Conservation (phyloP, 345 rosid genomes). For the Euphorbia peplus region DNA sequence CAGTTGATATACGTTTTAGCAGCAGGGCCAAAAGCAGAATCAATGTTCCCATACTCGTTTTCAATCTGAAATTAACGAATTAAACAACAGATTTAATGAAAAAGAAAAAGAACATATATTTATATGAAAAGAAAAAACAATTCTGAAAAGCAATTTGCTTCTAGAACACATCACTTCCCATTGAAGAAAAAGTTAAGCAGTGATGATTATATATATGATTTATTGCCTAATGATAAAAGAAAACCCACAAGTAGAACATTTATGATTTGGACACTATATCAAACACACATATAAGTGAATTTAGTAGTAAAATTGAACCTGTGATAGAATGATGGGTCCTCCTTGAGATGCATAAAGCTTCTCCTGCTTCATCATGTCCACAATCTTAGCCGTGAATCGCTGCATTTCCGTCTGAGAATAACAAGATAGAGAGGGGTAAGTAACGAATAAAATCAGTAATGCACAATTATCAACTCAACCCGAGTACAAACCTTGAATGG, state of each 20-base stretch:
- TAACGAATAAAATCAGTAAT: background rate
- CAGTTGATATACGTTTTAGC: constrained; percentile 73
- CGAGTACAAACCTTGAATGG: constrained; percentile 66
- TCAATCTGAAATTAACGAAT: constrained; percentile 58
- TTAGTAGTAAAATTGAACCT: constrained; percentile 41
- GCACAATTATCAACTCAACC: background rate
- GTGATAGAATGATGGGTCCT: constrained; percentile 91
- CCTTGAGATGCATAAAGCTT: constrained; percentile 93
- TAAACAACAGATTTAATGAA: background rate
- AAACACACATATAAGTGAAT: background rate
- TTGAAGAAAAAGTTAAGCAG: constrained; percentile 12
- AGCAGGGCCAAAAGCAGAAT: constrained; percentile 60
- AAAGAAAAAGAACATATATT: background rate
- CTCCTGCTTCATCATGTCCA: constrained; percentile 84
- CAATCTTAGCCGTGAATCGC: constrained; percentile 82
- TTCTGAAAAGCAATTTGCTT: background rate
- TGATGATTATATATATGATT: constrained; percentile 11
- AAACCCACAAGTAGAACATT: constrained; percentile 6
- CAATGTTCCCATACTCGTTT: constrained; percentile 91
- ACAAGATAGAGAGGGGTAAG: background rate
- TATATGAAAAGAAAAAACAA: background rate
- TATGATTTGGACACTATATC: constrained; percentile 1
- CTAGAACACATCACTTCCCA: background rate
- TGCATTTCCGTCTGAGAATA: constrained; percentile 73
- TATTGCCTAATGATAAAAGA: constrained; percentile 6